Evolutionary conservation across 1,139 yeast genomes (phyloP), one percentile per base, ranked within the genome.

Genomic region (Zygosaccharomyces pseudobailii): DNA sequence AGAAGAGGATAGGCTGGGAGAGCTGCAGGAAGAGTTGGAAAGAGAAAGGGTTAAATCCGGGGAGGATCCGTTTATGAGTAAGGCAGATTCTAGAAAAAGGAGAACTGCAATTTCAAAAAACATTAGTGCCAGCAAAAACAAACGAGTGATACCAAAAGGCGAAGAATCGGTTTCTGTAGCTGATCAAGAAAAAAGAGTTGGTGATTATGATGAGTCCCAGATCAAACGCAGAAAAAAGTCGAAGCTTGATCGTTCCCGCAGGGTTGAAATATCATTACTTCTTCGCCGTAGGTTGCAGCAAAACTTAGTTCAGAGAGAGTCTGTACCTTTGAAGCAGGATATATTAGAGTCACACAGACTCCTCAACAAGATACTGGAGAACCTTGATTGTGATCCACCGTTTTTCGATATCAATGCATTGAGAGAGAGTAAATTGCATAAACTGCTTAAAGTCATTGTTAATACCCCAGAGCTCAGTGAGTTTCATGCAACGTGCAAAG

Each of bases 251-350:
- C 49, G 50, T 31, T 42, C 58, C 13, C 55, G 62, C 19, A 55
- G 57, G 33, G 46, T 59, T 3, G 67, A 63, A 42, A 63, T 63
- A 19, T 57, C 63, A 7, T 42, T 54, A 31, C 45, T 63, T 9
- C 57, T 64, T 25, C 59, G 68, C 13, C 55, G 66, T 30, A 61
- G 63, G 45, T 53, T 64, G 17, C 68, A 64, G 42, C 55, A 55
- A 33, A 61, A 62, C 43, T 40, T 64, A 42, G 56, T 64, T 19
- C 68, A 64, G 47, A 54, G 68, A 36, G 61, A 58, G 9, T 43
- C 47, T 0, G 59, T 63, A 3, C 68, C 68, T 5, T 45, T 59
- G 7, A 46, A 48, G 4, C 55, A 46, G 6, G 65, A 61, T 22
- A 33, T 58, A 1, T 43, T 51, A 17, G 67, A 63, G 35, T 53